Conservation (phyloP, 306 rosid genomes). For the Sesbania bispinosa region DNA sequence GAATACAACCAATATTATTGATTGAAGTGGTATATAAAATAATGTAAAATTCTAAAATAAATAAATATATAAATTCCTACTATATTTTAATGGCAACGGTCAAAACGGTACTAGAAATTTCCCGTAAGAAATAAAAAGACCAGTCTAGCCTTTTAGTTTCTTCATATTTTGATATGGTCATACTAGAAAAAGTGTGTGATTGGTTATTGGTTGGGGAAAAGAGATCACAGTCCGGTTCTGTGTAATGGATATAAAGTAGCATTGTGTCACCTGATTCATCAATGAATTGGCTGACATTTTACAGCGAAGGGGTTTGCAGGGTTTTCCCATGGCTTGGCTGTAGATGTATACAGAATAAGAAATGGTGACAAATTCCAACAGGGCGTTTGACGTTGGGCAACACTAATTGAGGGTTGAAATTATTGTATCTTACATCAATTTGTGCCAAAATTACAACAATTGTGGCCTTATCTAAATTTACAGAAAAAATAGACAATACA, state of each 20-base stretch:
- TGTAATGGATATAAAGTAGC: neutral
- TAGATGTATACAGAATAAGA: neutral
- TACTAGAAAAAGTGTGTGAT: neutral
- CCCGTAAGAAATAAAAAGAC: neutral
- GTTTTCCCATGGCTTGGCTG: neutral
- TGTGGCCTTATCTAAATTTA: neutral
- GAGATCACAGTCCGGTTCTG: neutral
- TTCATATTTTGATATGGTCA: neutral
- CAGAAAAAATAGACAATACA: neutral
- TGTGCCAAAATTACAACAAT: neutral
- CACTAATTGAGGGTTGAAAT: neutral
- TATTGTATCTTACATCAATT: neutral
- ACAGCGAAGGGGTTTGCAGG: neutral
- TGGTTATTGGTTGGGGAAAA: neutral
- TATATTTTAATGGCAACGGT: too few relatives aligned
- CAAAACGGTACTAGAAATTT: conserved; percentile 13
- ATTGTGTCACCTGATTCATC: neutral
- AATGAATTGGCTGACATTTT: neutral
- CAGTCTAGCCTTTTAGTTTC: neutral
- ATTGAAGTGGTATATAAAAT: too few relatives aligned
- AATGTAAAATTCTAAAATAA: too few relatives aligned
- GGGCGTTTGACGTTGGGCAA: neutral
- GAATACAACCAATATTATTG: too few relatives aligned
- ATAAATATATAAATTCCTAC: too few relatives aligned
- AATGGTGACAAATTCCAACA: neutral